Evolutionary conservation across 2,329 filamentous ascomycete genomes (phyloP).

Genomic region (Penicillium hordei): DNA sequence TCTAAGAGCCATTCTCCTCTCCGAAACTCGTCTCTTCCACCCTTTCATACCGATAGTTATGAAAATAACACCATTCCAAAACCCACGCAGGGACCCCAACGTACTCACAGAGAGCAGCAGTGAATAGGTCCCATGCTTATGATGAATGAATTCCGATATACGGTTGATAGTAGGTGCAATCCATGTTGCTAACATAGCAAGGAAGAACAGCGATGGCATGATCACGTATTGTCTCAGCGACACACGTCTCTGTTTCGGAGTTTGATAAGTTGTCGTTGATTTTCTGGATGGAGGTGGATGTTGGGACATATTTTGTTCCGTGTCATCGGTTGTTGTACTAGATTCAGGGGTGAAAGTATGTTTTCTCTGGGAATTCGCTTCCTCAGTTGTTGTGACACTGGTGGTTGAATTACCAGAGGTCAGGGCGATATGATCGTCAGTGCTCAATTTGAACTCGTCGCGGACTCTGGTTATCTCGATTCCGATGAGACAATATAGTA

Average conservation of each 20-base stretch:
- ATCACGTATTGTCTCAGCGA: slow-evolving; percentile 42
- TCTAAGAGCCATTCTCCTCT: background rate
- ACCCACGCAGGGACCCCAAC: slow-evolving; percentile 39
- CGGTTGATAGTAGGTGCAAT: slow-evolving; percentile 41
- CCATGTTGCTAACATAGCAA: slow-evolving; percentile 39
- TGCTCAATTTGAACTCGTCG: slow-evolving; percentile 32
- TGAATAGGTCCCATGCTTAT: slow-evolving; percentile 28
- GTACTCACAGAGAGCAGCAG: slow-evolving; percentile 36
- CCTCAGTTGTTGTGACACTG: slow-evolving; percentile 13
- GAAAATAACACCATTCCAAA: slow-evolving; percentile 44
- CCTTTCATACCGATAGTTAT: slow-evolving; percentile 40
- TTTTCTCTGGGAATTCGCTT: slow-evolving; percentile 5
- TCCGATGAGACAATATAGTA: slow-evolving; percentile 31
- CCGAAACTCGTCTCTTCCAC: slow-evolving; percentile 15
- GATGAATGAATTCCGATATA: slow-evolving; percentile 33
- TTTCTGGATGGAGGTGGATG: background rate
- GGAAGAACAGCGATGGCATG: slow-evolving; percentile 42
- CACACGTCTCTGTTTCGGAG: slow-evolving; percentile 28
- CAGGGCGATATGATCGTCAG: slow-evolving; percentile 31
- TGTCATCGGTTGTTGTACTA: slow-evolving; percentile 9
- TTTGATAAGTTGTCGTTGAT: slow-evolving; percentile 1
- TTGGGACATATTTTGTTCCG: slow-evolving; percentile 1
- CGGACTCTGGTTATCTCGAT: slow-evolving; percentile 35
- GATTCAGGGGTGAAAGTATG: background rate
- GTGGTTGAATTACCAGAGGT: slow-evolving; percentile 17